Percentiles rank a stretch among this genome's conserved stretches.
Evolutionary conservation across 139 green algal genomes (phyloP).

Genomic region (Monoraphidium neglectum): DNA sequence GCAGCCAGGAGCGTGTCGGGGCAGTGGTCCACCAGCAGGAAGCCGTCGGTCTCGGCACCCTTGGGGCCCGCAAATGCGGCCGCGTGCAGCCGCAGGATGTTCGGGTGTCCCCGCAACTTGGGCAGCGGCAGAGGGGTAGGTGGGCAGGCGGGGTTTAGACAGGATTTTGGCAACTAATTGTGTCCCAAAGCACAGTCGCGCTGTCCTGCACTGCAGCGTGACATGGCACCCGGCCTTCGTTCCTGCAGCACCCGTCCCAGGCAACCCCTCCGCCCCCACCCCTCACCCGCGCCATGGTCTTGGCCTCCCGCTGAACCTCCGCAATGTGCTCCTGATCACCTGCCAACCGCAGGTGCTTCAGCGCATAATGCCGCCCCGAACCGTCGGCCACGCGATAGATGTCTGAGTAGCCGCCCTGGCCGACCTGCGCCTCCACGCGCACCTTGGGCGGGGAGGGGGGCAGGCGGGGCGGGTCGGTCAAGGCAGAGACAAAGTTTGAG

Average conservation of each 20-base stretch:
- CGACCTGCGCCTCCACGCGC: slow-evolving; percentile 54
- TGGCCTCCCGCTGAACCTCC: slow-evolving; percentile 50
- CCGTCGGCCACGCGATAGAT: slow-evolving; percentile 72
- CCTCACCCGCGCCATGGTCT: slow-evolving; percentile 23
- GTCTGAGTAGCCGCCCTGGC: slow-evolving; percentile 58
- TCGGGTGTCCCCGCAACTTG: slow-evolving; percentile 48
- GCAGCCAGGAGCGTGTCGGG: slow-evolving; percentile 63
- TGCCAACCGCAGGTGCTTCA: slow-evolving; percentile 80
- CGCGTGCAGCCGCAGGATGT: slow-evolving; percentile 68
- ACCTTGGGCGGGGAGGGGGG: no score
- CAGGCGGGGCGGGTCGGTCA: neutral
- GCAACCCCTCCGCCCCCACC: neutral
- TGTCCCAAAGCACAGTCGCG: no score
- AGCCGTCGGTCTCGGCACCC: slow-evolving; percentile 68
- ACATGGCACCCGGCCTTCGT: no score
- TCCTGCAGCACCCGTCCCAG: neutral
- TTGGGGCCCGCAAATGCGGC: slow-evolving; percentile 57
- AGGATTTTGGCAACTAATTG: no score
- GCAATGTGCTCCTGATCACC: slow-evolving; percentile 55
- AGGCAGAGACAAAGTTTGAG: neutral
- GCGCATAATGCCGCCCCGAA: slow-evolving; percentile 50
- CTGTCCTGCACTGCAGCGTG: no score
- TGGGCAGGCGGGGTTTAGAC: no score
- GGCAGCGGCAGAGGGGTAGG: slow-evolving; percentile 3
- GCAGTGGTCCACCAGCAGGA: slow-evolving; percentile 84